Percentiles rank a stretch among this genome's conserved stretches.
These are phyloP conservation scores for Hymenotorrendiella dingleyae DNA, from an alignment of 2,329 filamentous ascomycete species.

Conservation along the genomic window DNA sequence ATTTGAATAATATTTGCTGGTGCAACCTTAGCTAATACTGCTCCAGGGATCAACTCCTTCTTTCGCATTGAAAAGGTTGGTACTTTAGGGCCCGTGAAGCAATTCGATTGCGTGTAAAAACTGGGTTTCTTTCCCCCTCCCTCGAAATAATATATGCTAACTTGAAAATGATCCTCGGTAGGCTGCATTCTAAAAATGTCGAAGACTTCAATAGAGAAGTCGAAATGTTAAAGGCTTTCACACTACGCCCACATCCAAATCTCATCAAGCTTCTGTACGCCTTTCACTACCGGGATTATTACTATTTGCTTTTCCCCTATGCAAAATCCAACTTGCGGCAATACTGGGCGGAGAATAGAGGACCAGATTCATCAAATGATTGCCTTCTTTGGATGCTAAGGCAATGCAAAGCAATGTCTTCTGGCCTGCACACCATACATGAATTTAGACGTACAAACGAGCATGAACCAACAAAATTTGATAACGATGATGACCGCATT, in stretches of 20 bases:
- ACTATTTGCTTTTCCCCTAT: slow-evolving; percentile 26
- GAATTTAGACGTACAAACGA: slow-evolving; percentile 8
- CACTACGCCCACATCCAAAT: slow-evolving; percentile 12
- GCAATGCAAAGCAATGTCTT: slow-evolving; percentile 22
- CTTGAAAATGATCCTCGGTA: too few relatives aligned
- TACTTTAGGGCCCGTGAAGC: too few relatives aligned
- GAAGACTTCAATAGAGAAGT: slow-evolving; percentile 7
- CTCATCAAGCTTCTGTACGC: slow-evolving; percentile 26
- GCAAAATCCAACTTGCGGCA: slow-evolving; percentile 21
- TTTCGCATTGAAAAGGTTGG: too few relatives aligned
- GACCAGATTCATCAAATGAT: slow-evolving; percentile 1
- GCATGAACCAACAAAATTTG: too few relatives aligned
- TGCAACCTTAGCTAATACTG: too few relatives aligned
- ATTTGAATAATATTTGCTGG: not conserved
- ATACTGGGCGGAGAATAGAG: slow-evolving; percentile 19
- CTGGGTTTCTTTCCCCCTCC: too few relatives aligned
- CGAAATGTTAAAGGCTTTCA: slow-evolving; percentile 6
- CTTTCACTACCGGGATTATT: slow-evolving; percentile 12
- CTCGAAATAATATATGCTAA: too few relatives aligned
- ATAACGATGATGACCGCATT: slow-evolving; percentile 4
- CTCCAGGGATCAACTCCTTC: too few relatives aligned
- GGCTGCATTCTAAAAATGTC: slow-evolving; percentile 4
- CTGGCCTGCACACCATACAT: slow-evolving; percentile 21
- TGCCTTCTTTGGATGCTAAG: slow-evolving; percentile 20
- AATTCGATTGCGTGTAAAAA: too few relatives aligned